phyloP scores from a whole-genome alignment of 768 basidiomycete genomes.

The Psilocybe tampanensis region DNA sequence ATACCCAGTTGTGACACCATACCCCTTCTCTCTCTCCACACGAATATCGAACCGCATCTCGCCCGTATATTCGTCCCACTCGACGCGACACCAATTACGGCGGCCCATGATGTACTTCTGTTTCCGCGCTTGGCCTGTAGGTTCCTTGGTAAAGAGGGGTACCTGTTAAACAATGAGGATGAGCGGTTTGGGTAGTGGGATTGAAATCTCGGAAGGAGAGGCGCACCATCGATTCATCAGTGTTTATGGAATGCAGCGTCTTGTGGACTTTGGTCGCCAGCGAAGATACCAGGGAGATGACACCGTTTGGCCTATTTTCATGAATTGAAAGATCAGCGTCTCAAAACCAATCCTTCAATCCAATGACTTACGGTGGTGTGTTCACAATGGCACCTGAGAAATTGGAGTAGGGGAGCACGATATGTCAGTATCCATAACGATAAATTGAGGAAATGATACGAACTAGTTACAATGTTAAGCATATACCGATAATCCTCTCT shows the following conservation, averaged over 20 bases:
- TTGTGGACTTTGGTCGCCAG: conserved; percentile 82
- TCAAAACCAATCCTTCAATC: too few species aligned
- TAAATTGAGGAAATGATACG: conserved; percentile 28
- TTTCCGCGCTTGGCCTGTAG: conserved; percentile 76
- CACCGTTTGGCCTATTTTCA: conserved; percentile 58
- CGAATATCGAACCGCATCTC: conserved; percentile 82
- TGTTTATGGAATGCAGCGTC: conserved; percentile 79
- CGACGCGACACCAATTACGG: conserved; percentile 84
- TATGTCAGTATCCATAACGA: too few species aligned
- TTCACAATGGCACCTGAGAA: conserved; percentile 87
- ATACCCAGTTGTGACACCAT: conserved; percentile 80
- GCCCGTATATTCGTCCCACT: conserved; percentile 56
- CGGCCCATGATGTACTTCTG: conserved; percentile 84
- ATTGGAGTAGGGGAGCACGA: not conserved
- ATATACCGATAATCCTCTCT: conserved; percentile 81
- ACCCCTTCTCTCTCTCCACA: conserved; percentile 83
- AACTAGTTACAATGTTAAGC: conserved; percentile 85
- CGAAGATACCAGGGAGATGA: conserved; percentile 79
- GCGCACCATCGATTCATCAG: conserved; percentile 86
- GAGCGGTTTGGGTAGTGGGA: not conserved
- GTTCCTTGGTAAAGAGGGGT: conserved; percentile 75
- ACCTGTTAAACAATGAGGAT: conserved; percentile 41
- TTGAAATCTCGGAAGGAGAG: not conserved
- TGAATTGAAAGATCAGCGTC: too few species aligned
- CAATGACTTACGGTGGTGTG: conserved; percentile 71